phyloP scores from a whole-genome alignment of 768 basidiomycete genomes.

The Clitopilus hobsonii region DNA sequence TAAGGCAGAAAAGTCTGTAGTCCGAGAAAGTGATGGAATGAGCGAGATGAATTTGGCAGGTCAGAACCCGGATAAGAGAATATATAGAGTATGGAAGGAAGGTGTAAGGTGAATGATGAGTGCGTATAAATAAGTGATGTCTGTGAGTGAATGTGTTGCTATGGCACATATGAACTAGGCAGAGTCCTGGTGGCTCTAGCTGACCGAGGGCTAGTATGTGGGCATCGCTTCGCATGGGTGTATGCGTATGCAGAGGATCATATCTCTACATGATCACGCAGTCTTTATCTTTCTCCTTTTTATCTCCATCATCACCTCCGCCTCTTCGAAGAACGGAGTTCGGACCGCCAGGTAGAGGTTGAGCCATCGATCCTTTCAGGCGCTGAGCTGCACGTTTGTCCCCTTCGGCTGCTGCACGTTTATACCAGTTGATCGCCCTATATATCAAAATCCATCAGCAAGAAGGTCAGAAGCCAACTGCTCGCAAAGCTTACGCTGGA shows the following conservation, averaged over 20 bases:
- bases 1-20: not conserved
- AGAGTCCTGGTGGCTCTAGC: not conserved
- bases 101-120: not conserved
- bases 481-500: slow-evolving; percentile 48
- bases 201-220: too few species aligned
- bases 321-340: slow-evolving; percentile 60
- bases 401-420: slow-evolving; percentile 84
- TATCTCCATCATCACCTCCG: slow-evolving; percentile 38
- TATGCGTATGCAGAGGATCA: not conserved
- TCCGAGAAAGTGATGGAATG: not conserved
- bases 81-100: not conserved
- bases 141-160: not conserved
- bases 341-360: slow-evolving; percentile 56
- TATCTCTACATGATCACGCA: slow-evolving; percentile 75
- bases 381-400: slow-evolving; percentile 92
- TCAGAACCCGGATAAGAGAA: not conserved
- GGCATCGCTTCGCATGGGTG: too few species aligned
- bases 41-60: not conserved
- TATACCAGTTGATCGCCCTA: slow-evolving; percentile 80
- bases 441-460: slow-evolving; percentile 4
- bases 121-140: not conserved
- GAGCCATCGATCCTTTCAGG: slow-evolving; percentile 56
- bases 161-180: not conserved
- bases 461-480: not conserved
- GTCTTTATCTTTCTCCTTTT: slow-evolving; percentile 69